A percentile compares a stretch with the other conserved stretches of the same genome.
Conservation (phyloP, 805 yeast genomes). For the Saccharomyces mikatae region DNA sequence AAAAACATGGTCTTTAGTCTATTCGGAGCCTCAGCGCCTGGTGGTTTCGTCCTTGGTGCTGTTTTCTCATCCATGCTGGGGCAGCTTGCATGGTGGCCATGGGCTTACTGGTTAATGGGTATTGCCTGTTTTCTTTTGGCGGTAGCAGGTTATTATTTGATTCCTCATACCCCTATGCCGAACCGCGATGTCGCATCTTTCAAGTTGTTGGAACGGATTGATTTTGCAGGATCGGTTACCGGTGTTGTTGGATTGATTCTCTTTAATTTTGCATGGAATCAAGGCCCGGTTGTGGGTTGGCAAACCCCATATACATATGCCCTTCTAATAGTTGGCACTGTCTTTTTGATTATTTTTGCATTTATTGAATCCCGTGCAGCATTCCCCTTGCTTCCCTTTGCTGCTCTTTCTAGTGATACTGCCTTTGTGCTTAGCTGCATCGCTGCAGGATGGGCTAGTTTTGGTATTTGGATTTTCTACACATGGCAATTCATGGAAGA, state of each 20-base stretch:
- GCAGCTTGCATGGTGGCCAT: constrained; percentile 48
- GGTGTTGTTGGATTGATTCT: constrained; percentile 50
- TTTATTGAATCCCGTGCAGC: constrained; percentile 36
- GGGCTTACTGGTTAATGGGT: constrained; percentile 46
- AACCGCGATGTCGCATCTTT: background rate
- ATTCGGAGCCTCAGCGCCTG: constrained; percentile 56
- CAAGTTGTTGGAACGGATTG: constrained; percentile 22
- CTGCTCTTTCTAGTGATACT: constrained; percentile 36
- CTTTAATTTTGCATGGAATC: constrained; percentile 56
- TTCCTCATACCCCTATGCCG: constrained; percentile 28
- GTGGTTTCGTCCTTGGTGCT: constrained; percentile 52
- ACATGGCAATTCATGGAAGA: constrained; percentile 39
- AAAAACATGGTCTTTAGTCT: constrained; percentile 49
- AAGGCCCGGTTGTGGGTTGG: constrained; percentile 64
- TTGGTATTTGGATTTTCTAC: constrained; percentile 58
- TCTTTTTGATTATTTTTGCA: constrained; percentile 35
- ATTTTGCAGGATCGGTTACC: constrained; percentile 38
- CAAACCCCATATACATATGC: constrained; percentile 41
- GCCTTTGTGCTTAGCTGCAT: constrained; percentile 41
- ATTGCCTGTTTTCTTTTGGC: constrained; percentile 34
- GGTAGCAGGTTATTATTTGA: constrained; percentile 28
- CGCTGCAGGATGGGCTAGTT: constrained; percentile 57
- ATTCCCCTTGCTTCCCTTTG: constrained; percentile 44
- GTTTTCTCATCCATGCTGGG: constrained; percentile 40
- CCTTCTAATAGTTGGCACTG: constrained; percentile 40